Conservation (phyloP, 2,329 filamentous ascomycete species). For the Bertia moriformis region DNA sequence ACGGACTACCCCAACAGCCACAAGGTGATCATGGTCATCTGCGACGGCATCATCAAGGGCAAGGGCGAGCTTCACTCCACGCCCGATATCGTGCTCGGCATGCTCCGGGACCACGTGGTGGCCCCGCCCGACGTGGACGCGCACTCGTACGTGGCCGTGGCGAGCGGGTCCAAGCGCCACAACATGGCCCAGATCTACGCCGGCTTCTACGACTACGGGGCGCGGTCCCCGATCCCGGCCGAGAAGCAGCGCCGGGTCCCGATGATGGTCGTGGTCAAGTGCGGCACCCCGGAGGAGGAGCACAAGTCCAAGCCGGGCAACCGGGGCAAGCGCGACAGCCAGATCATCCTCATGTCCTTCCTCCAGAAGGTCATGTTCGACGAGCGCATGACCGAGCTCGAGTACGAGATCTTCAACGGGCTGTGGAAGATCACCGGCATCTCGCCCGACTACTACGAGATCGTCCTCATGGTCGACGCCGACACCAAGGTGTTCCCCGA, state of each 20-base stretch:
- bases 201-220: constrained; percentile 94
- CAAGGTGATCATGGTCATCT: constrained; percentile 90
- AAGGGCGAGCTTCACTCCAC: constrained; percentile 76
- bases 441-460: constrained; percentile 93
- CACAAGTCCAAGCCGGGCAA: constrained; percentile 80
- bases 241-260: constrained; percentile 93
- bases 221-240: constrained; percentile 59
- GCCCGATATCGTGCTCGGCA: constrained; percentile 74
- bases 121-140: constrained; percentile 69
- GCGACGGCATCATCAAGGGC: constrained; percentile 94
- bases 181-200: constrained; percentile 99
- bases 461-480: constrained; percentile 96
- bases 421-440: constrained; percentile 98
- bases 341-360: constrained; percentile 99
- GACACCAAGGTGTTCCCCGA: constrained; percentile 99
- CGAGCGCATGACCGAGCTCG: constrained; percentile 97
- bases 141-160: constrained; percentile 92
- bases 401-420: constrained; percentile 99
- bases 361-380: constrained; percentile 99
- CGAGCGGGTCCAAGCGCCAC: constrained; percentile 89
- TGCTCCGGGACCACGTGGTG: constrained; percentile 86
- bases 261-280: constrained; percentile 94
- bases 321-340: constrained; percentile 94
- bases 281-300: constrained; percentile 78
- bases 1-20: constrained; percentile 99